These are phyloP conservation scores for Botryotinia narcissicola DNA, from an alignment of 2,329 filamentous ascomycete species.

Conservation along the genomic window DNA sequence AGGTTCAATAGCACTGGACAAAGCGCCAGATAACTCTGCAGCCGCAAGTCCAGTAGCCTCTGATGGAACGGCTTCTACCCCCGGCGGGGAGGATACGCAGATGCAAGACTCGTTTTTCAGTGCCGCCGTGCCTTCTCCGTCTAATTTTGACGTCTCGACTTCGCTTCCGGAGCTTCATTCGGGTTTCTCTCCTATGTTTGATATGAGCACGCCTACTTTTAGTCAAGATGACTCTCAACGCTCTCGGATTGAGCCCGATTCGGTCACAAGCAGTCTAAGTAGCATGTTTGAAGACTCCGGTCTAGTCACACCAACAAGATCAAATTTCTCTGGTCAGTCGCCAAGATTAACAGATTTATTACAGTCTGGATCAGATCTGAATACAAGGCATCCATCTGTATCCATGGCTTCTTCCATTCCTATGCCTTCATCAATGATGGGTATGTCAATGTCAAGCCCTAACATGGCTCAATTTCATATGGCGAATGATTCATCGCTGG, in stretches of 20 bases:
- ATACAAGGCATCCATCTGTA: constrained; percentile 34
- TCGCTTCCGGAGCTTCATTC: constrained; percentile 31
- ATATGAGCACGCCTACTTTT: constrained; percentile 37
- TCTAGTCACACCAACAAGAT: constrained; percentile 34
- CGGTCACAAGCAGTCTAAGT: constrained; percentile 40
- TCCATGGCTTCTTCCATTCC: constrained; percentile 4
- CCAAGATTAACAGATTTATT: constrained; percentile 49
- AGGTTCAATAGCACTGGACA: constrained; percentile 31
- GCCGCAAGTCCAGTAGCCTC: constrained; percentile 29
- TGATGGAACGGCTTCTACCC: constrained; percentile 31
- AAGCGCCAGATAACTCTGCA: constrained; percentile 26
- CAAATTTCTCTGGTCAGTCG: constrained; percentile 45
- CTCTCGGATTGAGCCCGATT: constrained; percentile 38
- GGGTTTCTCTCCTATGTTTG: constrained; percentile 35
- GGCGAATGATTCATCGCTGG: constrained; percentile 35
- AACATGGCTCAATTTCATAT: constrained; percentile 31
- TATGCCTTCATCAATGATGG: constrained; percentile 28
- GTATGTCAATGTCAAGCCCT: constrained; percentile 23
- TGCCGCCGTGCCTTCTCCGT: constrained; percentile 32
- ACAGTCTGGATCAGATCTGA: constrained; percentile 48
- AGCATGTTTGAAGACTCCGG: constrained; percentile 41
- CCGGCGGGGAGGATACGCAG: constrained; percentile 29
- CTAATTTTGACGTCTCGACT: constrained; percentile 15
- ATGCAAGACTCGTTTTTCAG: constrained; percentile 38
- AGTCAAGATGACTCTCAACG: constrained; percentile 29